These are phyloP conservation scores for Pseudogymnoascus sp. DNA, from an alignment of 2,329 filamentous ascomycete species.

Conservation along the genomic window DNA sequence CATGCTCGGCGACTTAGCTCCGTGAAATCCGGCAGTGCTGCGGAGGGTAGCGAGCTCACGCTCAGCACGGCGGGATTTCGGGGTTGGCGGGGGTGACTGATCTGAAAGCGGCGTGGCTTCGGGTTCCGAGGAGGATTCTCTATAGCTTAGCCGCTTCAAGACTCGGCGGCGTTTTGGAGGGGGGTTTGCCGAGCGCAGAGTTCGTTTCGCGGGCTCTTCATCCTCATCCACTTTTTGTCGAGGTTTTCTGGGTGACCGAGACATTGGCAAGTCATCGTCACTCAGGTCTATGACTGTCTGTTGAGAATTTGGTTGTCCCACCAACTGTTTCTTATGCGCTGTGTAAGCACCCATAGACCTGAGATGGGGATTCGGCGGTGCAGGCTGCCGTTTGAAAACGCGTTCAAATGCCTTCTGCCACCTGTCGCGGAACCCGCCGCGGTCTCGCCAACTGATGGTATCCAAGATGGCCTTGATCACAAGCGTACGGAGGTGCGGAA, in stretches of 20 bases:
- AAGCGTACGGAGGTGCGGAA: constrained; percentile 62
- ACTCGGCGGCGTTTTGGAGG: constrained; percentile 10
- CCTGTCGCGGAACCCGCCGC: constrained; percentile 67
- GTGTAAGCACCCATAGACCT: constrained; percentile 5
- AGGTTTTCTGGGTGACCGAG: not conserved
- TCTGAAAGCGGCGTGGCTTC: not conserved
- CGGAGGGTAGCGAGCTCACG: constrained; percentile 24
- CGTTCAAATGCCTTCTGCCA: constrained; percentile 66
- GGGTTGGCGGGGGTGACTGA: constrained; percentile 6
- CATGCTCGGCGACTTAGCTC: constrained; percentile 6
- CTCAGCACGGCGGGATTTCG: constrained; percentile 12
- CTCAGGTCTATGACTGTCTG: not conserved
- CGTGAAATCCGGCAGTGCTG: constrained; percentile 23
- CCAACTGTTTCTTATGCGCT: not conserved
- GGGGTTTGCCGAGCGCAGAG: constrained; percentile 17
- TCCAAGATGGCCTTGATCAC: constrained; percentile 71
- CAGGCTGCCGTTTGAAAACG: constrained; percentile 50
- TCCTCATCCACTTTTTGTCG: not conserved
- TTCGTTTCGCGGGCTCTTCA: not conserved
- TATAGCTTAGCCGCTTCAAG: not conserved
- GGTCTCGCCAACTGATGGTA: constrained; percentile 67
- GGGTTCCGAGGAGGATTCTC: not conserved
- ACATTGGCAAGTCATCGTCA: not conserved
- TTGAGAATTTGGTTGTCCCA: not conserved
- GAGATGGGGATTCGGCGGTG: constrained; percentile 23